Base-by-base conservation (phyloP, 495 filamentous ascomycete species). In the Glarea lozoyensis region DNA sequence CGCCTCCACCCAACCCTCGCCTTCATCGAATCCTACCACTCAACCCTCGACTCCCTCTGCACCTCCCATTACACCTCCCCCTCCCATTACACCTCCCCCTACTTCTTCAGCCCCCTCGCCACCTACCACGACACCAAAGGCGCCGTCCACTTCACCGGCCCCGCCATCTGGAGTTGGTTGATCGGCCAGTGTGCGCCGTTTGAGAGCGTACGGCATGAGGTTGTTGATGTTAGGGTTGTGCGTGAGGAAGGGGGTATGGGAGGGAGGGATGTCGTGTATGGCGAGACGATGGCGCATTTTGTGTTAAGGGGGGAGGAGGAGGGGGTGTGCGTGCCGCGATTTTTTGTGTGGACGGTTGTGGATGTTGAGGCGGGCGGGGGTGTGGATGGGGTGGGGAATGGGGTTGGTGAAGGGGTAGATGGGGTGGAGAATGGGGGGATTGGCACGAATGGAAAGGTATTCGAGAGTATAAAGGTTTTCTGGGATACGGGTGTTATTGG, bases 401-500 rank as follows among this genome's bases (percentile, higher is more conserved):
- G n/a, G n/a, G n/a, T n/a, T n/a, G n/a, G n/a, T n/a, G n/a, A n/a
- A n/a, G n/a, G n/a, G n/a, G n/a, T n/a, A n/a, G n/a, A n/a, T n/a
- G 44, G 44, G 11, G 15, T 11, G 20, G 37, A 27, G 15, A 22
- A 5, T 5, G 27, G 17, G 1, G 33, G 23, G 6, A 20, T 27
- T 18, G 44, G 37, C 12, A 35, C 18, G 17, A 27, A 40, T 10
- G 44, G 44, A 32, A 17, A 31, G 37, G 18, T 24, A 31, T 34
- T 40, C 16, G 27, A 41, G 33, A 33, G 41, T 10, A 2, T 13
- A 12, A 47, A 21, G 15, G 19, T 41, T 13, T 47, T 47, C 22
- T 47, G 37, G 37, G 44, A 47, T 41, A 47, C 37, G 15, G 44
- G 27, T 11, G 37, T 47, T 17, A 16, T 47, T 25, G 37, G 27